Conservation (phyloP, 2,329 filamentous ascomycete species). For the Claviceps sp. region DNA sequence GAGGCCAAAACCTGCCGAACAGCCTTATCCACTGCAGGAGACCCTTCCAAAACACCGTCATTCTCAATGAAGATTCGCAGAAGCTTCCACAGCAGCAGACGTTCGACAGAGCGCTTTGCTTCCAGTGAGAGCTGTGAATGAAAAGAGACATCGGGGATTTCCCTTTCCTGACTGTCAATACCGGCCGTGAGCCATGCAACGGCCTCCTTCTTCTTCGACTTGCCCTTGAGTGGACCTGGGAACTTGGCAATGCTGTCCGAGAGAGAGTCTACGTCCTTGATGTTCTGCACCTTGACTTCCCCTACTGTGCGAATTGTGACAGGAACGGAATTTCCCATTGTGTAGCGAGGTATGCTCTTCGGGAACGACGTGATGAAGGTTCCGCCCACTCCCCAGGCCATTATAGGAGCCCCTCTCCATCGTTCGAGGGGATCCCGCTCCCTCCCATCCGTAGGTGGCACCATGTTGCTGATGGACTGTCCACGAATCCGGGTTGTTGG, state of each 20-base stretch:
- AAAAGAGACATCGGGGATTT: conserved; percentile 33
- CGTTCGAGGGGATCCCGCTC: conserved; percentile 68
- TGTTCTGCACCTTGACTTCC: conserved; percentile 62
- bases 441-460: conserved; percentile 50
- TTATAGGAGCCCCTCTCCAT: conserved; percentile 81
- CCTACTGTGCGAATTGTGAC: conserved; percentile 74
- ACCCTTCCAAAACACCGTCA: conserved; percentile 71
- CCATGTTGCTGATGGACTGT: conserved; percentile 42
- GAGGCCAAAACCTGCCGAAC: conserved; percentile 64
- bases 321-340: conserved; percentile 56
- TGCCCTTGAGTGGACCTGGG: conserved; percentile 77
- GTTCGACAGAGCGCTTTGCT: conserved; percentile 64
- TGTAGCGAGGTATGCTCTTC: conserved; percentile 75
- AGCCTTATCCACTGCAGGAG: conserved; percentile 54
- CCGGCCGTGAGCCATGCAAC: conserved; percentile 65
- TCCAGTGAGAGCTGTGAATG: conserved; percentile 39
- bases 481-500: conserved; percentile 31
- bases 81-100: conserved; percentile 76
- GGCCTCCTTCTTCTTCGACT: conserved; percentile 92
- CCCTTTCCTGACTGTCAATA: conserved; percentile 60
- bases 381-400: conserved; percentile 81
- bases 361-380: conserved; percentile 75
- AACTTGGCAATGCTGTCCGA: conserved; percentile 66
- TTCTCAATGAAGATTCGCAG: conserved; percentile 70
- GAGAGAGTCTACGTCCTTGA: conserved; percentile 60